phyloP scores from a whole-genome alignment of 495 filamentous ascomycete species.

The Hamigera avellanea region DNA sequence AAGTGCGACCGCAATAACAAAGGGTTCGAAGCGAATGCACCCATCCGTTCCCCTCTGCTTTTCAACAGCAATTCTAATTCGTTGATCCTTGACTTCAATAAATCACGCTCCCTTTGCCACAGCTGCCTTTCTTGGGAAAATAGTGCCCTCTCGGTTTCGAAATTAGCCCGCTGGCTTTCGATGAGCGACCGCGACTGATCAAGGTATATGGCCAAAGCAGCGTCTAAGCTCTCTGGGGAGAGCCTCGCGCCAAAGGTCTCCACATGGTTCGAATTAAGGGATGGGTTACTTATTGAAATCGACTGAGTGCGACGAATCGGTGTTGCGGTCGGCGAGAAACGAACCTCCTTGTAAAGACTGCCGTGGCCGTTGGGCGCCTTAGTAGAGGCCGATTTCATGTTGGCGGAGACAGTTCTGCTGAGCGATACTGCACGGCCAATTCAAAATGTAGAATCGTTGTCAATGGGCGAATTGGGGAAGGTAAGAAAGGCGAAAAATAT shows the following conservation, averaged over 20 bases:
- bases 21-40: constrained; percentile 2
- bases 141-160: constrained; percentile 25
- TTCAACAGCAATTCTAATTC: constrained; percentile 24
- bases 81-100: constrained; percentile 25
- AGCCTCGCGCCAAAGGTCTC: neutral
- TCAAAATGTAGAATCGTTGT: no score
- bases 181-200: constrained; percentile 30
- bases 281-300: constrained; percentile 21
- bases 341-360: constrained; percentile 36
- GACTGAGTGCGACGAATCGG: constrained; percentile 30
- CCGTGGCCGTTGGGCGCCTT: constrained; percentile 27
- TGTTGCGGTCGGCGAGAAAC: constrained; percentile 32
- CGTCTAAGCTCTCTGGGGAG: constrained; percentile 4
- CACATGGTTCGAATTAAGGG: constrained; percentile 7
- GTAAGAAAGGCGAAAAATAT: no score
- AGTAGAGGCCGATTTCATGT: constrained; percentile 20
- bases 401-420: neutral
- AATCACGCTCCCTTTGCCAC: constrained; percentile 29
- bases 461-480: no score
- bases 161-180: constrained; percentile 26
- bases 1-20: neutral
- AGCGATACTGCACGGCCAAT: no score
- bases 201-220: constrained; percentile 21
- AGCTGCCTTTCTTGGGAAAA: constrained; percentile 30
- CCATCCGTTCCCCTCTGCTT: neutral